phyloP scores from a whole-genome alignment of 2,329 filamentous ascomycete genomes.

The Metarhizium sp. region DNA sequence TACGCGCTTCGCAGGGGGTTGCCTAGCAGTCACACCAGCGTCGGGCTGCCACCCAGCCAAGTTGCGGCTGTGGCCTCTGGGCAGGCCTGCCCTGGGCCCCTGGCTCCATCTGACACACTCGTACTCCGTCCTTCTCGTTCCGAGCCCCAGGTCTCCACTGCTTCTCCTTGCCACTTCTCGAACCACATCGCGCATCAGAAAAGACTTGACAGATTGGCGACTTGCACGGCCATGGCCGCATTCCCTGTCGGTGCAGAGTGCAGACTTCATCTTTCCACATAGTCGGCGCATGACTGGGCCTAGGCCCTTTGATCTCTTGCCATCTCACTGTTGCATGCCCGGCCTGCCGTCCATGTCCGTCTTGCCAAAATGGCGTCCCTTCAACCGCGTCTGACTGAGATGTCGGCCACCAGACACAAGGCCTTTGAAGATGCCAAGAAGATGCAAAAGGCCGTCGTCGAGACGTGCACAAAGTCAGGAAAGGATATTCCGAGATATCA shows the following conservation, averaged over 20 bases:
- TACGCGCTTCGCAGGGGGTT: too few species aligned
- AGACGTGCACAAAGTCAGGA: constrained; percentile 49
- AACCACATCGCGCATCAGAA: not conserved
- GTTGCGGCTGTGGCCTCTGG: too few species aligned
- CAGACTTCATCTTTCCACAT: not conserved
- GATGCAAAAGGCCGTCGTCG: constrained; percentile 56
- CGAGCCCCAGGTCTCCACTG: not conserved
- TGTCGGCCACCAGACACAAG: constrained; percentile 43
- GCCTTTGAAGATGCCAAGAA: constrained; percentile 61
- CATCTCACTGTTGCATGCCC: not conserved
- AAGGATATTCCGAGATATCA: constrained; percentile 55
- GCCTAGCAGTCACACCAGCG: too few species aligned
- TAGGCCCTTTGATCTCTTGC: too few species aligned
- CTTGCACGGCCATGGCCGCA: not conserved
- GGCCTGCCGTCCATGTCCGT: not conserved
- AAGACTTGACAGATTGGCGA: not conserved
- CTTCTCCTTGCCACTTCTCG: constrained; percentile 5
- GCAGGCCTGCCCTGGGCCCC: too few species aligned
- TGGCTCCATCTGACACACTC: not conserved
- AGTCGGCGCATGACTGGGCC: not conserved
- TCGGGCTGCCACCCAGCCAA: too few species aligned
- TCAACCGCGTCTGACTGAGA: constrained; percentile 30
- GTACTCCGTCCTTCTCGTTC: not conserved
- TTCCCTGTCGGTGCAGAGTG: not conserved
- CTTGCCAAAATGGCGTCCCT: constrained; percentile 29